A percentile compares a stretch with the other conserved stretches of the same genome.
Conservation (phyloP, 108 stramenopile genomes). For the Skeletonema tropicum region DNA sequence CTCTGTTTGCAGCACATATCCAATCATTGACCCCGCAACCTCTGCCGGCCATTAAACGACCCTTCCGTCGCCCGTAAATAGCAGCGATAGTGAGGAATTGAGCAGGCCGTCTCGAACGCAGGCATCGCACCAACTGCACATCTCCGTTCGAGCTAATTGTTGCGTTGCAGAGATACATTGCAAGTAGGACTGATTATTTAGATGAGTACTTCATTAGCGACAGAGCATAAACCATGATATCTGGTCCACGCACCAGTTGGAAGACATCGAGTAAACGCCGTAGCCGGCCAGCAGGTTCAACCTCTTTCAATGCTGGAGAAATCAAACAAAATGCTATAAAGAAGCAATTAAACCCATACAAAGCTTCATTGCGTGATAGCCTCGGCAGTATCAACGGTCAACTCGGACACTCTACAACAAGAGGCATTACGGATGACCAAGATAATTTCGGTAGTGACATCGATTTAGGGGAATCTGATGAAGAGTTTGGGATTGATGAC, state of each 20-base stretch:
- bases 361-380: neutral
- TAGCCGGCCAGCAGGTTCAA: constrained; percentile 13
- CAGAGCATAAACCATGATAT: neutral
- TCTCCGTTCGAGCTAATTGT: too few species aligned
- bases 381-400: neutral
- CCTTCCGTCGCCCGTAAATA: too few species aligned
- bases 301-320: constrained; percentile 1
- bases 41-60: too few species aligned
- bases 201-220: too few species aligned
- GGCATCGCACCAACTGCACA: too few species aligned
- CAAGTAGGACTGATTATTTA: too few species aligned
- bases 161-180: too few species aligned
- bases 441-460: neutral
- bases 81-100: too few species aligned
- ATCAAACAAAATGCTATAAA: constrained; percentile 5
- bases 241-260: constrained; percentile 20
- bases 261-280: constrained; percentile 30
- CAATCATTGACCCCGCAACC: too few species aligned
- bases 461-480: constrained; percentile 6
- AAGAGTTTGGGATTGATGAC: constrained; percentile 19
- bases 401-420: neutral
- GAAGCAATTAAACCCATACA: constrained; percentile 3
- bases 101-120: too few species aligned
- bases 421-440: neutral
- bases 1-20: too few species aligned